Percentiles rank a stretch among this genome's conserved stretches.
phyloP scores from a whole-genome alignment of 1,284 basidiomycete genomes.

The Mycosarcoma maydis region DNA sequence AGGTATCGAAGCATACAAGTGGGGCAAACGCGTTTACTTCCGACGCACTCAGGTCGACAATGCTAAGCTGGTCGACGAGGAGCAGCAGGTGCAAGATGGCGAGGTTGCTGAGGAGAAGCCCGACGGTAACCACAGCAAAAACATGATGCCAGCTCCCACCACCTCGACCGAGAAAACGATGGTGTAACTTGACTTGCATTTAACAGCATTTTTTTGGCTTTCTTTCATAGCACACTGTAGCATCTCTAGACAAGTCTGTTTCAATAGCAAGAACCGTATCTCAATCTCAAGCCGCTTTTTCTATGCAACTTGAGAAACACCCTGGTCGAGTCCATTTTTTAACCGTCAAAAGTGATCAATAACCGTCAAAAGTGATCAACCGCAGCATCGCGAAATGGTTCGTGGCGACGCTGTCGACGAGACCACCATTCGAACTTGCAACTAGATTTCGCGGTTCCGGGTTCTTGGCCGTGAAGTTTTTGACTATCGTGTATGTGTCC shows the following conservation, averaged over 20 bases:
- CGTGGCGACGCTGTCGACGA: too few relatives aligned
- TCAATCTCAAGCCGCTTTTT: too few relatives aligned
- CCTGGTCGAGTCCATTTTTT: too few relatives aligned
- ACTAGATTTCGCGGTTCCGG: too few relatives aligned
- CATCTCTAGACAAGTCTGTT: conserved; percentile 3
- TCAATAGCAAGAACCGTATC: background rate
- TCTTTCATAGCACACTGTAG: conserved; percentile 6
- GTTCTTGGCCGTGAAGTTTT: too few relatives aligned
- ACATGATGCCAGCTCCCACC: conserved; percentile 25
- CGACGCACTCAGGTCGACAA: conserved; percentile 20
- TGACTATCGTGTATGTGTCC: too few relatives aligned
- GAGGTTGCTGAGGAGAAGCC: conserved; percentile 6
- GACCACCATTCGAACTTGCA: too few relatives aligned
- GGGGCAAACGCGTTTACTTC: conserved; percentile 55
- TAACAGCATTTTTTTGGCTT: conserved; percentile 1
- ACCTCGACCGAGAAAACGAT: conserved; percentile 24
- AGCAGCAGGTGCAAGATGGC: conserved; percentile 12
- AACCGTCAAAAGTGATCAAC: too few relatives aligned
- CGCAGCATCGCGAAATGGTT: too few relatives aligned
- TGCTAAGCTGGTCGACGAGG: conserved; percentile 36
- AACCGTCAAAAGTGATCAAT: too few relatives aligned
- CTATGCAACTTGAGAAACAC: too few relatives aligned
- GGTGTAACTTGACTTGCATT: background rate
- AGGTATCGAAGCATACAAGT: conserved; percentile 63
- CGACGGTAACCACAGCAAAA: conserved; percentile 22